phyloP scores from a whole-genome alignment of 805 yeast species.

The Naumovozyma castellii region DNA sequence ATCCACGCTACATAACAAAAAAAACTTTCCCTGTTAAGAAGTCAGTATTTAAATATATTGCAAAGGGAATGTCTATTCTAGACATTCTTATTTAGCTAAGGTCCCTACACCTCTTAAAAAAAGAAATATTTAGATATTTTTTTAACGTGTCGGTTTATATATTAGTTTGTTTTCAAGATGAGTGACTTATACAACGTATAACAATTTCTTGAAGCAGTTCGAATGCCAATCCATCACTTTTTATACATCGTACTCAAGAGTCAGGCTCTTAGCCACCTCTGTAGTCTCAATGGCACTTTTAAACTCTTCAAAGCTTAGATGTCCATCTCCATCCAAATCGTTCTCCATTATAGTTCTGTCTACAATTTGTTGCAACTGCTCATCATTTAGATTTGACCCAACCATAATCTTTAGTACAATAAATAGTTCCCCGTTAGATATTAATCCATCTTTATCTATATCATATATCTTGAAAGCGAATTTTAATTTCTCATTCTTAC shows the following conservation, averaged over 20 bases:
- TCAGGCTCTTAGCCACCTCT: conserved; percentile 50
- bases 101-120: too few species aligned
- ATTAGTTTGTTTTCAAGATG: too few species aligned
- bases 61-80: too few species aligned
- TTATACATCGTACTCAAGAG: conserved; percentile 38
- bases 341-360: conserved; percentile 93
- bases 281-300: conserved; percentile 50
- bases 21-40: too few species aligned
- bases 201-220: too few species aligned
- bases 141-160: too few species aligned
- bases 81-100: too few species aligned
- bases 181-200: too few species aligned
- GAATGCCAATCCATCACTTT: too few species aligned
- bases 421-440: conserved; percentile 90
- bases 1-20: too few species aligned
- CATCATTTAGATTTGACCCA: conserved; percentile 77
- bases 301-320: conserved; percentile 79
- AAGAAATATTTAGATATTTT: too few species aligned
- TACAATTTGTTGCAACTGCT: conserved; percentile 90
- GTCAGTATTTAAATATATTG: too few species aligned
- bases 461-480: conserved; percentile 94
- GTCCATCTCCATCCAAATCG: conserved; percentile 81
- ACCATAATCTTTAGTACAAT: conserved; percentile 95
- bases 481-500: conserved; percentile 67
- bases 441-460: conserved; percentile 88